Percentiles rank a stretch among this genome's conserved stretches.
Conservation (phyloP, 2,329 filamentous ascomycete species). For the Atkinsonella hypoxylon region DNA sequence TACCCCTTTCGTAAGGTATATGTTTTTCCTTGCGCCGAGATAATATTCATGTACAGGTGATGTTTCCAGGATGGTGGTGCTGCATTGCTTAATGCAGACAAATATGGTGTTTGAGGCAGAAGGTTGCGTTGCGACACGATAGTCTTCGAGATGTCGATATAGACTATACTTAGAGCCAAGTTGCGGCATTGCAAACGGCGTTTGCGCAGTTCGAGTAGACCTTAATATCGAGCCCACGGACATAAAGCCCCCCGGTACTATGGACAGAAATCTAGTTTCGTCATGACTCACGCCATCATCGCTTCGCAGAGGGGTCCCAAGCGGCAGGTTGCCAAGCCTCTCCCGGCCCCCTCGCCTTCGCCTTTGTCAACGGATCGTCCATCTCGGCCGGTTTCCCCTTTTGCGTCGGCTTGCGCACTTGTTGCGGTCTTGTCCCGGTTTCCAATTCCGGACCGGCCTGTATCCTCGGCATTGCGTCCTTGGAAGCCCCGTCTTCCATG, state of each 20-base stretch:
- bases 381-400: conserved; percentile 3
- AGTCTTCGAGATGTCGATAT: too few species aligned
- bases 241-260: too few species aligned
- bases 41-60: neutral
- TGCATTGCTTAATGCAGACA: neutral
- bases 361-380: conserved; percentile 47
- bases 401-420: neutral
- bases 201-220: too few species aligned
- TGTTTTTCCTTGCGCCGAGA: neutral
- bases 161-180: too few species aligned
- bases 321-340: conserved; percentile 57
- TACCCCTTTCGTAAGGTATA: neutral
- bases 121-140: too few species aligned
- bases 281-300: neutral
- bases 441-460: neutral
- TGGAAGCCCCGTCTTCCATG: conserved; percentile 23
- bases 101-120: too few species aligned
- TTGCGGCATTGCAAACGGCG: too few species aligned
- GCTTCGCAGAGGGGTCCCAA: conserved; percentile 37
- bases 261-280: too few species aligned
- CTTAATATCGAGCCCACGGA: too few species aligned
- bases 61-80: neutral
- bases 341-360: conserved; percentile 34
- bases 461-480: neutral
- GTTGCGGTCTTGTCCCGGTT: neutral